A percentile compares a stretch with the other conserved stretches of the same genome.
These are phyloP conservation scores for Ceratocystis alfenasii DNA, from an alignment of 2,329 filamentous ascomycete species.

Conservation along the genomic window DNA sequence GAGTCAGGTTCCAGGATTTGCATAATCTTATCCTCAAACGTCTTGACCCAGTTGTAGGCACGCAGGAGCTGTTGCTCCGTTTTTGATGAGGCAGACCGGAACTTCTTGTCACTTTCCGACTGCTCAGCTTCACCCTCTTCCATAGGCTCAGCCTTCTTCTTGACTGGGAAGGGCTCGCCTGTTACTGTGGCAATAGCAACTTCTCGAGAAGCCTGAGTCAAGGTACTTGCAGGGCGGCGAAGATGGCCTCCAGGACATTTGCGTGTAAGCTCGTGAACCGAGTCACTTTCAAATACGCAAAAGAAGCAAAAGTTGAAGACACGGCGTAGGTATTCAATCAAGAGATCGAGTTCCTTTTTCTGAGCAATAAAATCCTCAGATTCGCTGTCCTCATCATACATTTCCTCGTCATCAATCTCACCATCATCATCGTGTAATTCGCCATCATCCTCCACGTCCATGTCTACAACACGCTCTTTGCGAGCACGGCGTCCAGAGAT, in stretches of 20 bases:
- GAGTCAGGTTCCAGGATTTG: conserved; percentile 85
- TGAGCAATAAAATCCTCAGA: conserved; percentile 80
- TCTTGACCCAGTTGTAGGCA: conserved; percentile 97
- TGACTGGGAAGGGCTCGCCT: conserved; percentile 72
- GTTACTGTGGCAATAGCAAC: conserved; percentile 75
- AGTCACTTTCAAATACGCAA: conserved; percentile 97
- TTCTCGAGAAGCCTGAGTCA: conserved; percentile 70
- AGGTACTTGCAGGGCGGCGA: conserved; percentile 72
- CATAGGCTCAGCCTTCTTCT: conserved; percentile 55
- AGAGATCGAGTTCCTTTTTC: conserved; percentile 92
- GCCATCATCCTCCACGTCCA: conserved; percentile 43
- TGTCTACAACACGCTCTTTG: conserved; percentile 36
- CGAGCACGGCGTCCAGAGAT: conserved; percentile 48
- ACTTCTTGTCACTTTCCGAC: conserved; percentile 54
- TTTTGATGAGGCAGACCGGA: conserved; percentile 57
- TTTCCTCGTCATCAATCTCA: conserved; percentile 63
- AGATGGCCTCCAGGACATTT: conserved; percentile 98
- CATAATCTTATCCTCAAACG: conserved; percentile 90
- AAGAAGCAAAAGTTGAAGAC: conserved; percentile 99
- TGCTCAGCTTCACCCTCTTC: conserved; percentile 46
- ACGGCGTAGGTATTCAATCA: conserved; percentile 90
- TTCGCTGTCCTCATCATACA: conserved; percentile 70
- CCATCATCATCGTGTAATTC: conserved; percentile 62
- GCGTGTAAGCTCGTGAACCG: conserved; percentile 83
- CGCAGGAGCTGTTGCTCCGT: conserved; percentile 83